These are phyloP conservation scores for Aspergillus sparsus DNA, from an alignment of 495 filamentous ascomycete genomes.

Conservation along the genomic window DNA sequence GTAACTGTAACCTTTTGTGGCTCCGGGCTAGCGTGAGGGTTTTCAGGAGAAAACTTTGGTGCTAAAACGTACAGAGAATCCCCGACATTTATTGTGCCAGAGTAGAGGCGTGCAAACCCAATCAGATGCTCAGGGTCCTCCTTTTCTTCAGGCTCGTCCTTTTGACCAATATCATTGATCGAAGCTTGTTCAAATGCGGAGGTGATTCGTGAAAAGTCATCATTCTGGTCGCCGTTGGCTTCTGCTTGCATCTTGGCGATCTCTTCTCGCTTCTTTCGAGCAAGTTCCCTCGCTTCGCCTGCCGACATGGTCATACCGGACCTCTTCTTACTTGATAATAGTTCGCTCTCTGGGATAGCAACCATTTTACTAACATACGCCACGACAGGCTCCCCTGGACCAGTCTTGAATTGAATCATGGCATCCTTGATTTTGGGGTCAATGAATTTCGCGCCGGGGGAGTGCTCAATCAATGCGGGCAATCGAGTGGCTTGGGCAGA, in stretches of 20 bases:
- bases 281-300: conserved; percentile 86
- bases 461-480: conserved; percentile 74
- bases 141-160: conserved; percentile 47
- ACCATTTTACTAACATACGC: conserved; percentile 99
- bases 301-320: conserved; percentile 67
- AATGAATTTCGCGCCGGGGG: conserved; percentile 73
- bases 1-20: conserved; percentile 83
- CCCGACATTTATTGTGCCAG: conserved; percentile 83
- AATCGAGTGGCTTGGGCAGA: conserved; percentile 81
- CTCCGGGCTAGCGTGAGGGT: conserved; percentile 72
- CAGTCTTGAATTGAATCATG: conserved; percentile 75
- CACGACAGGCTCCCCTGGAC: conserved; percentile 72
- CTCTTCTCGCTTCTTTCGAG: conserved; percentile 83
- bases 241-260: conserved; percentile 74
- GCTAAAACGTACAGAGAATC: conserved; percentile 88
- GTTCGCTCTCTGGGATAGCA: conserved; percentile 85
- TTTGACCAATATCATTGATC: conserved; percentile 47
- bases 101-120: conserved; percentile 92
- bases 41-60: conserved; percentile 85
- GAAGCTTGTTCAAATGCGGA: conserved; percentile 37
- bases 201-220: conserved; percentile 49
- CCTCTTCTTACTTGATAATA: conserved; percentile 73
- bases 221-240: conserved; percentile 43
- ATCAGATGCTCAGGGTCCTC: conserved; percentile 83
- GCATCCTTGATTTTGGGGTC: conserved; percentile 69